Evolutionary conservation across 208 protist genomes (phyloP), one percentile per base, ranked within the genome.

Genomic region (Strigomonas galati): DNA sequence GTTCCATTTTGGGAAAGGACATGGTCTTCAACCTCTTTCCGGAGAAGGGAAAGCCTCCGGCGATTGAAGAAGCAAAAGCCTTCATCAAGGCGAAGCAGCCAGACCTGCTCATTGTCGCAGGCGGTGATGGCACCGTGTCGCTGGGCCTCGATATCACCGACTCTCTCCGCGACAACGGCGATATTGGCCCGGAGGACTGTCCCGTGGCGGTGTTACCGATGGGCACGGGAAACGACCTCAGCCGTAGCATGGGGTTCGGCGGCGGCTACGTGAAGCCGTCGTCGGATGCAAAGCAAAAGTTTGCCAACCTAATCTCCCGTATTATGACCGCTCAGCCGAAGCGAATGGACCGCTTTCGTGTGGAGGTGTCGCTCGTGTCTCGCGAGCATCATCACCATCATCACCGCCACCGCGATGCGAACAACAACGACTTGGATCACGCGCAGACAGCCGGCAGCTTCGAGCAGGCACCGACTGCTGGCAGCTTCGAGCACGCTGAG

Each of bases 221-320:
- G 74, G 84, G 84, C 46, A 90, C 84, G 9, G 84, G 84, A 26
- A 90, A 90, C 59, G 84, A 90, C 52, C 71, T 90, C 15, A 85
- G 78, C 53, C 69, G 71, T 54, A 83, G 73, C n/a, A 62, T 90
- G 15, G 84, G 84, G 48, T 86, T 86, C 62, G 84, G 84, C 37
- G 74, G 78, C 24, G 84, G 84, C 23, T 90, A 86, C 71, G 65
- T 62, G 30, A 78, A 78, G 59, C 77, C 82, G 32, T n/a, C 75
- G 3, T 7, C 30, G 21, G 66, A 81, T 12, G 65, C 82, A 1
- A 62, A 78, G 51, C 44, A 65, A n/a, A 79, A 76, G 27, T 89
- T 85, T 54, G 53, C 56, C 12, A 63, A 67, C 28, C 28, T 72
- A 0, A 23, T 89, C 4, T 3, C 63, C 0, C 56, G 49, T 0